Base-by-base conservation (phyloP, 83 land plant genomes). In the Larix sibirica region DNA sequence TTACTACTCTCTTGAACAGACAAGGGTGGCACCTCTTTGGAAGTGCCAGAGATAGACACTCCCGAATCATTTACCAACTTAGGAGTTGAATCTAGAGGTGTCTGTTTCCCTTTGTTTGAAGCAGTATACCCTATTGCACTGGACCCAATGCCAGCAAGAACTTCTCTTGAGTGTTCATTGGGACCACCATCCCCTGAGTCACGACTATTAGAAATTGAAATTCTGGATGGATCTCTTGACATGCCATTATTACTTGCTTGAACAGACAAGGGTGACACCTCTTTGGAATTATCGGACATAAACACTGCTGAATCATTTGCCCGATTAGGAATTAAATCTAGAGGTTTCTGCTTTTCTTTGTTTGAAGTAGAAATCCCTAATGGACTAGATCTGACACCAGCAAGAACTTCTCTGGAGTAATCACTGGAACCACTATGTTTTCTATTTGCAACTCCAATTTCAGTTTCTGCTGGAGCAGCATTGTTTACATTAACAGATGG, bases 161-260 rank as follows among this genome's bases (percentile, higher is more conserved):
- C 56, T 8, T 42, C 12, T 42, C 23, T 73, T 23, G 40, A 8
- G 3, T 71, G 13, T 21, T 71, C 77, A 40, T 21, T 36, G 23
- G 21, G 24, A 71, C 56, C 56, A 50, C 56, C 56, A 50, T 50
- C 56, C 56, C 56, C 12, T 50, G 56, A 50, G 12, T 1, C 56
- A 9, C 3, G 56, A 50, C 56, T 50, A 0, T 10, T 50, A 40
- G 24, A 20, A 21, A 40, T 42, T 42, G 54, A 12, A 73, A 20
- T 73, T 23, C 38, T 44, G 14, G 21, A 73, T 42, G 77, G 44
- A 73, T 73, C 23, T 42, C 77, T 73, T 73, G 77, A 18, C 77
- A 73, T 73, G 77, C 8, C 54, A 33, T 18, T 69, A 69, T 69
- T 36, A 69, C 44, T 69, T 9, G 8, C 44, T 69, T 18, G 74